Conservation (phyloP, 2,329 filamentous ascomycete species). For the Penicillium sp. region DNA sequence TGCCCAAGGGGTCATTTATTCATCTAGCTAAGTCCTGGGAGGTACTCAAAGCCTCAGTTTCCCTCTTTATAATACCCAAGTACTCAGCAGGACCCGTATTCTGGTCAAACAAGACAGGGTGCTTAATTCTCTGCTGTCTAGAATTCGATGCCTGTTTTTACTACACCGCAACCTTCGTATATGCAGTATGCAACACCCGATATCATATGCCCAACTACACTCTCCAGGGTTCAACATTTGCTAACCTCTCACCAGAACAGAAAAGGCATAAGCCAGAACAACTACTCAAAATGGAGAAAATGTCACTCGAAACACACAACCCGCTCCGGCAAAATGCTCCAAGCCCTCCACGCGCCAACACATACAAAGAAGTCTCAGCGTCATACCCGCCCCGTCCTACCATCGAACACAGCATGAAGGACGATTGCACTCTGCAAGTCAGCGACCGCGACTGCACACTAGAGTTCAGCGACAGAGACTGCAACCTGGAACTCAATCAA, state of each 20-base stretch:
- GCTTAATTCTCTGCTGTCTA: neutral
- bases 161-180: neutral
- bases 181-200: neutral
- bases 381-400: neutral
- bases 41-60: neutral
- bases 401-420: neutral
- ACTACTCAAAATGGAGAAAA: neutral
- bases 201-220: neutral
- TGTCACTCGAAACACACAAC: slow-evolving; percentile 1
- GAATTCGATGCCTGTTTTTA: neutral
- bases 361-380: slow-evolving; percentile 6
- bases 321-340: neutral
- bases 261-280: neutral
- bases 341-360: neutral
- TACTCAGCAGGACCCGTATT: neutral
- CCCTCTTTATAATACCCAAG: neutral
- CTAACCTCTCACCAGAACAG: neutral
- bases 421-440: slow-evolving; percentile 3
- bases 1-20: slow-evolving; percentile 1
- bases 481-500: slow-evolving; percentile 5
- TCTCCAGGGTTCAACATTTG: neutral
- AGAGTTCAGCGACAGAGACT: slow-evolving; percentile 1
- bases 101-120: neutral
- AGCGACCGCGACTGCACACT: slow-evolving; percentile 4
- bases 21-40: neutral